Conservation (phyloP, 2,329 filamentous ascomycete species). For the Talaromyces sp. region DNA sequence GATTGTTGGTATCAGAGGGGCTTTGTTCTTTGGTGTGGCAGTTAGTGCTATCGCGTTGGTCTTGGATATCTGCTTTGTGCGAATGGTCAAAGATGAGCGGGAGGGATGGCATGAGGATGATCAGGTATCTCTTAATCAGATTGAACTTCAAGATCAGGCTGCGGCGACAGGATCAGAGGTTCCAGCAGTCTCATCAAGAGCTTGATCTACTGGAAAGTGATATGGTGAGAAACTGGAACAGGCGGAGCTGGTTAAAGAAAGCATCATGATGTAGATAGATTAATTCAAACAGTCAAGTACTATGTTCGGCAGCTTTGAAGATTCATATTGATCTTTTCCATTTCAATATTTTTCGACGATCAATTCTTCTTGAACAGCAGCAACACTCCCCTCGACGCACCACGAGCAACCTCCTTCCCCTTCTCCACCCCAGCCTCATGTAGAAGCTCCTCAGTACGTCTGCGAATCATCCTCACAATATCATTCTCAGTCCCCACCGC, state of each 20-base stretch:
- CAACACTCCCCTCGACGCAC: background rate
- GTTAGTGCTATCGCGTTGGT: constrained; percentile 33
- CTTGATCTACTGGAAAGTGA: background rate
- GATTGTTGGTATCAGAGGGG: constrained; percentile 35
- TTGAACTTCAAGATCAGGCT: background rate
- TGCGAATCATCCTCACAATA: constrained; percentile 30
- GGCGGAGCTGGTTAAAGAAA: no score
- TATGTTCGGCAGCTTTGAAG: no score
- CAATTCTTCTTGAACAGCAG: constrained; percentile 3
- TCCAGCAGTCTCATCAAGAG: background rate
- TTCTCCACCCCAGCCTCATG: constrained; percentile 28
- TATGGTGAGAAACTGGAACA: no score
- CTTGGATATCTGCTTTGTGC: constrained; percentile 34
- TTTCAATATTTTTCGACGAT: no score
- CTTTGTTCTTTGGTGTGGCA: constrained; percentile 35
- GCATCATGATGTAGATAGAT: no score
- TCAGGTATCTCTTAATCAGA: background rate
- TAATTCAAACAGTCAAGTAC: no score
- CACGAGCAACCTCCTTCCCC: constrained; percentile 24
- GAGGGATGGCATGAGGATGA: constrained; percentile 36
- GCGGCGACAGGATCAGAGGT: background rate
- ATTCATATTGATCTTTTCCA: no score
- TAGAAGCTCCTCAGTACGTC: constrained; percentile 26
- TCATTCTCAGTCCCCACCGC: constrained; percentile 41
- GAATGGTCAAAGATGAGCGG: constrained; percentile 35